These are phyloP conservation scores for Leccinum disarticulatum DNA, from an alignment of 768 basidiomycete species.

Conservation along the genomic window DNA sequence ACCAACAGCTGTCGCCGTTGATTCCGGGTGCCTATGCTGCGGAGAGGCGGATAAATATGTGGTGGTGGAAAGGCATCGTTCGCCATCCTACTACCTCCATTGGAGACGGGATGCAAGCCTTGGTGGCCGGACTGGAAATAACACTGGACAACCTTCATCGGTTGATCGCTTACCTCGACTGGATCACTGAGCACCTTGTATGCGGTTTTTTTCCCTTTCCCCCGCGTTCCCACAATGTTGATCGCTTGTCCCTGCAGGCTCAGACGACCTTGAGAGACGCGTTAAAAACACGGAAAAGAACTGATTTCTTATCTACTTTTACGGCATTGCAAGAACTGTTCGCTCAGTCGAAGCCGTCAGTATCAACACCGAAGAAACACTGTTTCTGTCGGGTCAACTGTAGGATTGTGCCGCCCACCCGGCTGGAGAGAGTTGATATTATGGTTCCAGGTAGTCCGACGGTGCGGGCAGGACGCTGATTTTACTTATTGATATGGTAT, in stretches of 20 bases:
- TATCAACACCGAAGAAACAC: constrained; percentile 6
- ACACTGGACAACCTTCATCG: constrained; percentile 19
- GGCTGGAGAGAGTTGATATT: constrained; percentile 14
- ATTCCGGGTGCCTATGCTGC: background rate
- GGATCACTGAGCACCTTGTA: constrained; percentile 29
- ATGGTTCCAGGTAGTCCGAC: constrained; percentile 25
- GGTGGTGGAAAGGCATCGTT: constrained; percentile 12
- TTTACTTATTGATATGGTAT: constrained; percentile 10
- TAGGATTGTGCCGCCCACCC: background rate
- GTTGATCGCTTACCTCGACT: constrained; percentile 29
- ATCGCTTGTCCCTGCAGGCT: constrained; percentile 15
- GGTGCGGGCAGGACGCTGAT: constrained; percentile 17
- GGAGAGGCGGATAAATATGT: background rate
- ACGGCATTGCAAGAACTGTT: constrained; percentile 24
- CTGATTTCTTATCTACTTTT: constrained; percentile 18
- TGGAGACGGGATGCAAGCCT: constrained; percentile 11
- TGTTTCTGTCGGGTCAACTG: constrained; percentile 10
- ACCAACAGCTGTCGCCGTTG: constrained; percentile 11
- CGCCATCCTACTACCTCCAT: constrained; percentile 1
- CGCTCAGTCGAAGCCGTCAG: constrained; percentile 9
- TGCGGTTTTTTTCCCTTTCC: background rate
- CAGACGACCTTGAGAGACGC: constrained; percentile 17
- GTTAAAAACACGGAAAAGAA: constrained; percentile 3
- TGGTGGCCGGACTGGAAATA: constrained; percentile 24
- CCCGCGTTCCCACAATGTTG: background rate